phyloP scores from a whole-genome alignment of 768 basidiomycete species.

The Glaciozyma antarctica region DNA sequence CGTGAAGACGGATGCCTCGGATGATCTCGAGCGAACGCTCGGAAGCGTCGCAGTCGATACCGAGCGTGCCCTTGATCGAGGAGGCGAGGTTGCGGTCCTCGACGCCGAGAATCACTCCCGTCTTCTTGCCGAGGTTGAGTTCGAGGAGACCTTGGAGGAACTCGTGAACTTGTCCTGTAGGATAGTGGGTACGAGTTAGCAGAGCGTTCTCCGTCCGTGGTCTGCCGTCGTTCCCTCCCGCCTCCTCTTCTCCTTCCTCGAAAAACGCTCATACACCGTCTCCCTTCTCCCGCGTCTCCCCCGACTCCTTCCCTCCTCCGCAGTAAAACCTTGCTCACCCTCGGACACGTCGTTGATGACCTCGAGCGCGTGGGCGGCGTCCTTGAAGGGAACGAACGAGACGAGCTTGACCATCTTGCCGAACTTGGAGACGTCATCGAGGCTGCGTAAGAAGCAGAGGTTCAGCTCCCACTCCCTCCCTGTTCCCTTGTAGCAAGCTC shows the following conservation, averaged over 20 bases:
- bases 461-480: no score
- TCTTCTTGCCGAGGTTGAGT: slow-evolving; percentile 64
- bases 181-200: background rate
- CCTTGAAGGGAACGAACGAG: slow-evolving; percentile 86
- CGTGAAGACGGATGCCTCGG: slow-evolving; percentile 85
- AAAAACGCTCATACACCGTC: background rate
- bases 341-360: slow-evolving; percentile 94
- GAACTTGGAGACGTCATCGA: slow-evolving; percentile 73
- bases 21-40: slow-evolving; percentile 74
- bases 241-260: background rate
- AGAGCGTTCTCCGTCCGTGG: background rate
- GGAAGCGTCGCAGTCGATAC: slow-evolving; percentile 68
- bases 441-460: slow-evolving; percentile 30
- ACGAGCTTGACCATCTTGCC: slow-evolving; percentile 80
- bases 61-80: slow-evolving; percentile 63
- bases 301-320: background rate
- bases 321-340: slow-evolving; percentile 48
- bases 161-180: slow-evolving; percentile 70
- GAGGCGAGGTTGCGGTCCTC: slow-evolving; percentile 64
- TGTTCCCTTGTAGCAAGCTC: no score
- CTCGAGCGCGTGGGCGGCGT: slow-evolving; percentile 50
- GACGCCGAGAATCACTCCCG: slow-evolving; percentile 62
- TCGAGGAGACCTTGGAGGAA: slow-evolving; percentile 73
- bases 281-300: background rate
- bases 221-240: background rate